These are phyloP conservation scores for Podospora sp. DNA, from an alignment of 495 filamentous ascomycete species.

Conservation along the genomic window DNA sequence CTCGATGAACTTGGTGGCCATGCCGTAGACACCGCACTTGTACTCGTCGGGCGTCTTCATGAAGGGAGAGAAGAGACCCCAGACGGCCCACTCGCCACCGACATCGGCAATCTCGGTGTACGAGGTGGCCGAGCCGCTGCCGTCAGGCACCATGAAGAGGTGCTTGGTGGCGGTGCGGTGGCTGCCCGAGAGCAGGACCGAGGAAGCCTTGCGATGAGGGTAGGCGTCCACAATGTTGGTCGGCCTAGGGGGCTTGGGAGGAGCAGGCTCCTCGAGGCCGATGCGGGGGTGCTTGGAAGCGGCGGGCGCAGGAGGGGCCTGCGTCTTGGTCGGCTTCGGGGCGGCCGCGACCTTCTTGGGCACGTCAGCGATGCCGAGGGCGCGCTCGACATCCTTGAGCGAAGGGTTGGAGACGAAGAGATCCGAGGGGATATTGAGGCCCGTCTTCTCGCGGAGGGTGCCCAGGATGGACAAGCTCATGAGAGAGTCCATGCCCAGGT, in stretches of 20 bases:
- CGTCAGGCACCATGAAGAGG: slow-evolving; percentile 76
- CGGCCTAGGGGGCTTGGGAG: slow-evolving; percentile 40
- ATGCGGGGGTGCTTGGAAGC: slow-evolving; percentile 36
- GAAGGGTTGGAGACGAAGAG: slow-evolving; percentile 51
- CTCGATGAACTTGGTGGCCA: slow-evolving; percentile 57
- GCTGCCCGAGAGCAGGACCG: slow-evolving; percentile 67
- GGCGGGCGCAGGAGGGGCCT: slow-evolving; percentile 28
- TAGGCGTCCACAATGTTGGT: slow-evolving; percentile 65
- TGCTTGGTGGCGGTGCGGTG: slow-evolving; percentile 60
- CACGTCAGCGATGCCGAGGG: slow-evolving; percentile 46
- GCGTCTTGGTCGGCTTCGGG: slow-evolving; percentile 40
- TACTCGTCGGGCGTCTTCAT: slow-evolving; percentile 59
- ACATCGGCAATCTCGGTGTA: slow-evolving; percentile 59
- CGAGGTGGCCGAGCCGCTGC: slow-evolving; percentile 68
- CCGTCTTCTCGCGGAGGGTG: slow-evolving; percentile 61
- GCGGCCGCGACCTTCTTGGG: slow-evolving; percentile 40
- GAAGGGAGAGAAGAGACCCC: slow-evolving; percentile 69
- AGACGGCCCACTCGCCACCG: slow-evolving; percentile 54
- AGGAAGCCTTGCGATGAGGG: slow-evolving; percentile 64
- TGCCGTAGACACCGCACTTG: slow-evolving; percentile 58
- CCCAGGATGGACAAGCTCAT: slow-evolving; percentile 60
- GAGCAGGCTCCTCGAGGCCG: slow-evolving; percentile 35
- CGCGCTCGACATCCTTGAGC: slow-evolving; percentile 50
- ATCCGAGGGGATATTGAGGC: slow-evolving; percentile 49
- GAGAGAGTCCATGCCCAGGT: slow-evolving; percentile 64